A percentile compares a stretch with the other conserved stretches of the same genome.
Evolutionary conservation across 192 early-diverging fungal species (phyloP).

Genomic region (Backusella westeae): DNA sequence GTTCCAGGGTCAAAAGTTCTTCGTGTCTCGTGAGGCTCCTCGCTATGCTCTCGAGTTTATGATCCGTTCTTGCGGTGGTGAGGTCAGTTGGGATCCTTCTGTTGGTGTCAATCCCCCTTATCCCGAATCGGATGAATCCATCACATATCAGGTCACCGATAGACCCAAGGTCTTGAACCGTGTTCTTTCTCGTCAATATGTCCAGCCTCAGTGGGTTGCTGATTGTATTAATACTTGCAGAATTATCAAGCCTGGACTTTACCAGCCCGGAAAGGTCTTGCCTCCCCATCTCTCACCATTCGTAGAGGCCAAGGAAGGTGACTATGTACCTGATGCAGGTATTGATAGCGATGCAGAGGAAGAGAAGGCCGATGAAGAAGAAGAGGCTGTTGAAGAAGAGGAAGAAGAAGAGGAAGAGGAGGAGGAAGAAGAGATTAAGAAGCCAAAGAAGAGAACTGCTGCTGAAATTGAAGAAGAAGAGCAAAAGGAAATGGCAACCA

Average conservation of each 20-base stretch:
- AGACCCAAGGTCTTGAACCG: slow-evolving; percentile 67
- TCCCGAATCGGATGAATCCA: slow-evolving; percentile 73
- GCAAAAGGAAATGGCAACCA: slow-evolving; percentile 75
- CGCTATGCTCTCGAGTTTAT: slow-evolving; percentile 91
- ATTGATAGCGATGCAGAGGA: slow-evolving; percentile 38
- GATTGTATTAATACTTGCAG: slow-evolving; percentile 88
- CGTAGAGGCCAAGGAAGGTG: slow-evolving; percentile 79
- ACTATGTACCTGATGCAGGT: slow-evolving; percentile 73
- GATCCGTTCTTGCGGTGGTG: slow-evolving; percentile 84
- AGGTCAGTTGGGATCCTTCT: slow-evolving; percentile 84
- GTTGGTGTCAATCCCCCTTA: slow-evolving; percentile 79
- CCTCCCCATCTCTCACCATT: slow-evolving; percentile 96
- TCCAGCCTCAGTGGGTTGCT: slow-evolving; percentile 99
- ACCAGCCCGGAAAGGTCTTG: slow-evolving; percentile 77
- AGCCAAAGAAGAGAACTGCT: slow-evolving; percentile 53
- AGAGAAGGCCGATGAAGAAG: slow-evolving; percentile 37
- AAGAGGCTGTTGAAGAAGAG: slow-evolving; percentile 37
- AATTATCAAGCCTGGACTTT: slow-evolving; percentile 60
- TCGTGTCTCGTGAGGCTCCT: slow-evolving; percentile 92
- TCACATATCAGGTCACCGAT: slow-evolving; percentile 90
- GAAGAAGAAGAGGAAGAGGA: slow-evolving; percentile 47
- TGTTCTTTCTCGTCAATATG: slow-evolving; percentile 68
- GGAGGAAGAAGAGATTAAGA: slow-evolving; percentile 48
- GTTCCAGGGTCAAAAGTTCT: slow-evolving; percentile 73
- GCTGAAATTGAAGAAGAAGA: slow-evolving; percentile 52